A percentile compares a stretch with the other conserved stretches of the same genome.
Conservation (phyloP, 176 grass and related monocot species). For the Lolium perenne region DNA sequence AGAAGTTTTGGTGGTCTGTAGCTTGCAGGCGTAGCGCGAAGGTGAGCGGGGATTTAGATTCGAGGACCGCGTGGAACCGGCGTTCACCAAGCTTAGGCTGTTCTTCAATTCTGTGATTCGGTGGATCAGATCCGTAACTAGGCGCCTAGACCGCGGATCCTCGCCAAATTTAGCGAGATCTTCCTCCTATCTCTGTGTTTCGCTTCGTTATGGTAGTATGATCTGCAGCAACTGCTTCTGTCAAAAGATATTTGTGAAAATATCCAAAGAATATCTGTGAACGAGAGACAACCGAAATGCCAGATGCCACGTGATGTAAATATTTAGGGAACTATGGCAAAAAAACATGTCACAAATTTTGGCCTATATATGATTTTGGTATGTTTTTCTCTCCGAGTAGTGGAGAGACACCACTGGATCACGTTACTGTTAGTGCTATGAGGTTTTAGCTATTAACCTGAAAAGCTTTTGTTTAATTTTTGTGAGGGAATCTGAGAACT, state of each 20-base stretch:
- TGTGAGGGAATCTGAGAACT: neutral
- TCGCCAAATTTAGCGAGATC: neutral
- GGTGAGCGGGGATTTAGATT: neutral
- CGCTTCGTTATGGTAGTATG: neutral
- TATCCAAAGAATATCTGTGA: neutral
- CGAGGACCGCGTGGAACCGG: neutral
- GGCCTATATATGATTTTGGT: neutral
- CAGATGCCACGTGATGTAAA: neutral
- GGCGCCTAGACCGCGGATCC: neutral
- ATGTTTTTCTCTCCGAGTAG: neutral
- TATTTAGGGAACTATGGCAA: neutral
- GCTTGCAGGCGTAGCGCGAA: neutral
- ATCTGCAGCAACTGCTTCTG: neutral
- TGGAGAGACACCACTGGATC: neutral
- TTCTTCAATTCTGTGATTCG: neutral
- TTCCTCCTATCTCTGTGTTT: neutral
- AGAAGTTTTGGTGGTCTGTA: too few species aligned
- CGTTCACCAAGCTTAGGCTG: neutral
- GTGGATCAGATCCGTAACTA: neutral
- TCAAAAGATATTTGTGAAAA: neutral
- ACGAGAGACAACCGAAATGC: neutral
- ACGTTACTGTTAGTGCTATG: neutral
- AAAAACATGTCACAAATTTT: neutral
- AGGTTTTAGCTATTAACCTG: slow-evolving; percentile 6
- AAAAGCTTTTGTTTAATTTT: neutral